Evolutionary conservation across 495 filamentous ascomycete genomes (phyloP).

Genomic region (Aspergillus steynii): DNA sequence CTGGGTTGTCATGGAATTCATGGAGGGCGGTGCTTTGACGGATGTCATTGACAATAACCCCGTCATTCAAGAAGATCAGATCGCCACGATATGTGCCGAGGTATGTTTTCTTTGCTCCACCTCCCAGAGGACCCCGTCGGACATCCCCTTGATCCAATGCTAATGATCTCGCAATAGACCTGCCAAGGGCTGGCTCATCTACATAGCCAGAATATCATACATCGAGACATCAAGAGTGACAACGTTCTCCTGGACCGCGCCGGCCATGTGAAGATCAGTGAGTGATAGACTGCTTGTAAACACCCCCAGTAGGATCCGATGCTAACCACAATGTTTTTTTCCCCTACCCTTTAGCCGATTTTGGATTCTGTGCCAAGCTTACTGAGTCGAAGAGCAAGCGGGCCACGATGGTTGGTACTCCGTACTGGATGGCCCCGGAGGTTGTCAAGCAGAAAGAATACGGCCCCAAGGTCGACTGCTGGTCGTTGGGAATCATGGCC

Average conservation of each 20-base stretch:
- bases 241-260: constrained; percentile 92
- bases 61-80: constrained; percentile 89
- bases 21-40: constrained; percentile 96
- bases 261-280: constrained; percentile 98
- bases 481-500: constrained; percentile 99
- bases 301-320: not conserved
- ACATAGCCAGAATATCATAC: constrained; percentile 94
- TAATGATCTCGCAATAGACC: constrained; percentile 57
- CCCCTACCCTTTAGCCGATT: constrained; percentile 66
- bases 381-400: constrained; percentile 96
- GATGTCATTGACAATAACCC: constrained; percentile 98
- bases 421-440: constrained; percentile 99
- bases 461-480: constrained; percentile 96
- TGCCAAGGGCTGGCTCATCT: constrained; percentile 93
- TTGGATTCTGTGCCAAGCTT: constrained; percentile 98
- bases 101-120: constrained; percentile 46
- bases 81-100: constrained; percentile 95
- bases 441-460: constrained; percentile 99
- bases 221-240: constrained; percentile 98
- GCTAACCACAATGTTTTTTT: constrained; percentile 12
- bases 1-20: constrained; percentile 99
- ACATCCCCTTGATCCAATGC: not conserved
- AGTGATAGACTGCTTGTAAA: constrained; percentile 30
- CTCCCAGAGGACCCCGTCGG: not conserved
- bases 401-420: constrained; percentile 98